phyloP scores from a whole-genome alignment of 352 stramenopile species.

The Phytophthora pseudosyringae region DNA sequence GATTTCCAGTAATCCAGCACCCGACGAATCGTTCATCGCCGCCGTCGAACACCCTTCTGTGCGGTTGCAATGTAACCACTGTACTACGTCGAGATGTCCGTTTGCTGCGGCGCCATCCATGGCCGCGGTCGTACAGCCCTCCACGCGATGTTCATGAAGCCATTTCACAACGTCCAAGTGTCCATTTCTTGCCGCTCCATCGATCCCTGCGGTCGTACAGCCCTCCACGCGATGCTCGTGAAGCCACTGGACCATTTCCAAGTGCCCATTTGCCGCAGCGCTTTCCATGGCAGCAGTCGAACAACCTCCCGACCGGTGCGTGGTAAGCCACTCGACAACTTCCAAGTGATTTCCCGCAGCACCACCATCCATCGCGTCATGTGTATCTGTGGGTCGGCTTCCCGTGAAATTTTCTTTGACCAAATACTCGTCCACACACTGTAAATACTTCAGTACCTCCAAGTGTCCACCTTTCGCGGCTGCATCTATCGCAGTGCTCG shows the following conservation, averaged over 20 bases:
- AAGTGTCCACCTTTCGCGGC: slow-evolving; percentile 34
- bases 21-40: slow-evolving; percentile 32
- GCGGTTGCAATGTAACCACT: slow-evolving; percentile 33
- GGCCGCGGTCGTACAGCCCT: slow-evolving; percentile 33
- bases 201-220: slow-evolving; percentile 27
- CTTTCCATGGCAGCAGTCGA: slow-evolving; percentile 35
- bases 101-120: slow-evolving; percentile 31
- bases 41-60: slow-evolving; percentile 29
- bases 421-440: slow-evolving; percentile 23
- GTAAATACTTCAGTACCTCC: slow-evolving; percentile 30
- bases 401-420: slow-evolving; percentile 1
- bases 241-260: slow-evolving; percentile 37
- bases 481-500: slow-evolving; percentile 38
- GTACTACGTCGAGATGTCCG: slow-evolving; percentile 22
- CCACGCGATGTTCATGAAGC: slow-evolving; percentile 28
- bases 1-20: slow-evolving; percentile 27
- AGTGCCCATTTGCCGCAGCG: slow-evolving; percentile 29
- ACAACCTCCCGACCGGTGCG: slow-evolving; percentile 26
- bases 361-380: slow-evolving; percentile 38
- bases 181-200: slow-evolving; percentile 28
- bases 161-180: slow-evolving; percentile 30
- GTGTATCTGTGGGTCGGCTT: slow-evolving; percentile 24
- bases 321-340: slow-evolving; percentile 31
- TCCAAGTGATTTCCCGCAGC: slow-evolving; percentile 33
- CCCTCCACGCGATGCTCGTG: slow-evolving; percentile 28